Conservation (phyloP, 106 monocot species). For the Acorus gramineus region DNA sequence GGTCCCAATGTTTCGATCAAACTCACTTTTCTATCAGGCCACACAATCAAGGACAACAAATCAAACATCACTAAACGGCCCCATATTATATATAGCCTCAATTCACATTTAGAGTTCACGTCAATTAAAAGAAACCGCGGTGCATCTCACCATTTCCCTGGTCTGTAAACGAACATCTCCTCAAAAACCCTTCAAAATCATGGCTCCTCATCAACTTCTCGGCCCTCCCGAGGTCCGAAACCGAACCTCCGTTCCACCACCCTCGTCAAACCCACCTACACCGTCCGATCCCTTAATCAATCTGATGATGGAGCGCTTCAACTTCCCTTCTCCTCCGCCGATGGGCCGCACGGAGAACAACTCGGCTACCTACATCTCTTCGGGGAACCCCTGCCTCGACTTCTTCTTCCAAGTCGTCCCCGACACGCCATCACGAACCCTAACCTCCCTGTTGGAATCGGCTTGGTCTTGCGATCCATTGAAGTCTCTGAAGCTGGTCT, state of each 20-base stretch:
- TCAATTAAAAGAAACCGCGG: too few species aligned
- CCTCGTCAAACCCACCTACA: neutral
- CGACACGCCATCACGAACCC: slow-evolving; percentile 8
- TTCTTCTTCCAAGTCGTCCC: slow-evolving; percentile 41
- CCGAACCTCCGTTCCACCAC: neutral
- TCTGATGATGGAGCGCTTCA: slow-evolving; percentile 26
- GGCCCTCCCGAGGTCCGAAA: slow-evolving; percentile 32
- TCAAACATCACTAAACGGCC: too few species aligned
- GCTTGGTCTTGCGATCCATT: slow-evolving; percentile 28
- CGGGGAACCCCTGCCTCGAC: slow-evolving; percentile 50
- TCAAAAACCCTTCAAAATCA: too few species aligned
- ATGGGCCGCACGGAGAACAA: slow-evolving; percentile 42
- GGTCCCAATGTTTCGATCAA: too few species aligned
- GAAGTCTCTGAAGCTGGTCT: slow-evolving; percentile 35
- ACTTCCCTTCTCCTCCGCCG: neutral
- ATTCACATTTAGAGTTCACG: too few species aligned
- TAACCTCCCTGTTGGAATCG: slow-evolving; percentile 10
- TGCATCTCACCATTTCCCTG: too few species aligned
- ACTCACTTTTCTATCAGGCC: too few species aligned
- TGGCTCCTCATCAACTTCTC: slow-evolving; percentile 7
- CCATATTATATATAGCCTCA: too few species aligned
- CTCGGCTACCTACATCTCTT: slow-evolving; percentile 35
- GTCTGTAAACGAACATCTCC: too few species aligned
- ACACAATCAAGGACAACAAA: too few species aligned
- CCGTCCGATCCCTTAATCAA: slow-evolving; percentile 16